Base-by-base conservation (phyloP, 1,139 yeast genomes). In the Hemisphaericaspora xylofermentans region DNA sequence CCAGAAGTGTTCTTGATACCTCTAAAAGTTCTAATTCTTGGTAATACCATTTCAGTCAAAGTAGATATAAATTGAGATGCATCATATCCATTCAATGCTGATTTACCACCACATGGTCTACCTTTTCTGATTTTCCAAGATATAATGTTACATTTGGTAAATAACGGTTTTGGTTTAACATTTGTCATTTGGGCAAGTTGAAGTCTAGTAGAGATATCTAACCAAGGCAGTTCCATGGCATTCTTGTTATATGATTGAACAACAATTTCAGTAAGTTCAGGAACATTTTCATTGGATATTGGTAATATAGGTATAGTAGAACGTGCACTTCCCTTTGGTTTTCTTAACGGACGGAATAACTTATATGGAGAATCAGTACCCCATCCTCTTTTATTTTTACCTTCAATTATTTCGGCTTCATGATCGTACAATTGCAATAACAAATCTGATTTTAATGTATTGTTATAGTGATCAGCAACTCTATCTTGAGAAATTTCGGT, bases 111-210 rank as follows among this genome's bases (percentile, higher is more conserved):
- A 80, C 95, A 87, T 38, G 86, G 84, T 71, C 82, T 84, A 35
- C 97, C 96, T 39, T 82, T 82, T 63, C 98, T 81, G 43, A 89
- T 76, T 53, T 83, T 83, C 96, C 97, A 91, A 33, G 81, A 78
- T 41, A 93, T 85, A 36, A 88, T 88, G 63, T 89, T 89, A 12
- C 87, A 75, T 56, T 80, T 86, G 36, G 95, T 84, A 59, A 72
- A 84, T 25, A 88, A 71, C 30, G 84, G 76, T 49, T 76, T 72
- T 33, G 98, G 91, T 62, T 88, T 88, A 50, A 77, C 82, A 49
- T 96, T 96, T 26, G 98, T 91, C 56, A 94, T 86, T 62, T 93
- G 98, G 51, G 95, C 95, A 43, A 94, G 63, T 63, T 88, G 95
- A 47, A 88, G 73, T 48, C 82, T 73, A 14, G 95, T 88, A 27